These are phyloP conservation scores for Backusella mclennaniae DNA, from an alignment of 192 early-diverging fungal genomes.

Conservation along the genomic window DNA sequence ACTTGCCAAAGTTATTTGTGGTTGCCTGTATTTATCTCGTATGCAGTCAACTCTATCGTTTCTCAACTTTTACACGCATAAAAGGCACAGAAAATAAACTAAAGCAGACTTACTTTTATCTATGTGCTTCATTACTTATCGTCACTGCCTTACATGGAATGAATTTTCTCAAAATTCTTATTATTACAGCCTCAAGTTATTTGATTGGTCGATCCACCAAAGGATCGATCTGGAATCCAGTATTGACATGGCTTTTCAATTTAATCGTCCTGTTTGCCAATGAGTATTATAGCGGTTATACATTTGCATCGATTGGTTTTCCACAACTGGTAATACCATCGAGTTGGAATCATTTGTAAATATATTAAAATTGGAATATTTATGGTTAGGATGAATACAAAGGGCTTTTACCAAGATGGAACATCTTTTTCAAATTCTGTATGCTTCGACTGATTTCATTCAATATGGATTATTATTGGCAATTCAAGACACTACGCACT, in stretches of 20 bases:
- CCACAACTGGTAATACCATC: background rate
- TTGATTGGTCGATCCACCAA: conserved; percentile 53
- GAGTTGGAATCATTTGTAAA: background rate
- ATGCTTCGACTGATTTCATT: conserved; percentile 92
- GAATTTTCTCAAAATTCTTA: conserved; percentile 70
- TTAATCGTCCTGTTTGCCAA: conserved; percentile 77
- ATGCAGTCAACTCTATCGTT: conserved; percentile 47
- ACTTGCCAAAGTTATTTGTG: conserved; percentile 49
- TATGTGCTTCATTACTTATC: conserved; percentile 62
- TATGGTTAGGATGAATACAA: conserved; percentile 52
- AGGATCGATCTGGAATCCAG: conserved; percentile 54
- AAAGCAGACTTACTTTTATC: conserved; percentile 40
- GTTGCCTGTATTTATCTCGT: conserved; percentile 47
- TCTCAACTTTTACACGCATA: conserved; percentile 23
- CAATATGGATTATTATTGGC: conserved; percentile 92
- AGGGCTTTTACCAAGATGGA: conserved; percentile 81
- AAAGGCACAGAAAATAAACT: conserved; percentile 30
- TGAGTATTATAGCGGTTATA: conserved; percentile 73
- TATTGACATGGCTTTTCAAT: conserved; percentile 78
- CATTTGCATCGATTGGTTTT: conserved; percentile 32
- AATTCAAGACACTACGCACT: conserved; percentile 7
- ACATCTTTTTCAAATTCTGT: conserved; percentile 84
- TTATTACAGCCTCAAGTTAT: conserved; percentile 65
- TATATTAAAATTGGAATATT: background rate
- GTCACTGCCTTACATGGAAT: conserved; percentile 67